Base-by-base conservation (phyloP, 1,139 yeast genomes). In the Pichia sp. region DNA sequence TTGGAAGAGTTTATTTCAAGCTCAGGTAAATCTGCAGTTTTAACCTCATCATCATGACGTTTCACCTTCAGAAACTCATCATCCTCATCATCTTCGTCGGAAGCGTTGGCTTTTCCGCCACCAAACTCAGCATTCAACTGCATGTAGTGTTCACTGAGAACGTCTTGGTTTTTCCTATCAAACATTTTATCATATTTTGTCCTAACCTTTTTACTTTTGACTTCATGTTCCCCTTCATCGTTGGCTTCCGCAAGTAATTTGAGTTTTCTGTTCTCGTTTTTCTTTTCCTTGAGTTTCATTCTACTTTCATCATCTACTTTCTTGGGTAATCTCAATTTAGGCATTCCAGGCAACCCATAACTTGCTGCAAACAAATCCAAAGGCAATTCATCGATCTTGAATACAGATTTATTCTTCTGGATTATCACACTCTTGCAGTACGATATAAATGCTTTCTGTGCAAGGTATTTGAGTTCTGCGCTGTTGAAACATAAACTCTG, bases 141-240 rank as follows among this genome's bases (percentile, higher is more conserved):
- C 70, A 83, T 70, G 66, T 89, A 93, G 66, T 90, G 95, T 59
- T 90, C 95, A 39, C 96, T 86, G 53, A 95, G 74, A 31, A 93
- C 96, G 47, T 87, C 87, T 72, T 95, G 99, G 68, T 93, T 95
- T 69, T 87, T 79, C 67, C 99, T 80, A 66, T 88, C 96, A 71
- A 95, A 95, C 96, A 93, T 91, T 60, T 95, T 81, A 69, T 95
- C 99, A 65, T 89, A 89, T 67, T 87, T 93, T 10, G 98, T 93
- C 63, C 91, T 80, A 2, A 82, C 84, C 60, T 79, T 79, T 36
- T 71, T 67, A n/a, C 12, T 26, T 13, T 64, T 65, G 3, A 68
- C 73, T 3, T 69, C 72, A 6, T 70, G 47, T 51, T 85, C 91
- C 46, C 91, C 93, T 55, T 85, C 83, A 10, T 81, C 89, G 58